Conservation (phyloP, 257 asterid species). For the Solanum pimpinellifolium region DNA sequence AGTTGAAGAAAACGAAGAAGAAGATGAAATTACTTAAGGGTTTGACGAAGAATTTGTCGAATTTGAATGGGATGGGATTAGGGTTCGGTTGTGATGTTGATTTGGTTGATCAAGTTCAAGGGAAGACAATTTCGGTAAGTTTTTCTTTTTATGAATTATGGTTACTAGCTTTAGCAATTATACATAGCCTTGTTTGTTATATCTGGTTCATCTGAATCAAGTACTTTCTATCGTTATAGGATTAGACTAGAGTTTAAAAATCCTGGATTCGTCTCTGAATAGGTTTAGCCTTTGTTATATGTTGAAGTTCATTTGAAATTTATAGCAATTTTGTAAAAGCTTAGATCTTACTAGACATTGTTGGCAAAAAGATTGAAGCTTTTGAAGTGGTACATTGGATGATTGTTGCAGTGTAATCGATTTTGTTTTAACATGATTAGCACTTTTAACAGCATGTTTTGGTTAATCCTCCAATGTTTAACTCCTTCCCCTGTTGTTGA, state of each 20-base stretch:
- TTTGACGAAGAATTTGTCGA: slow-evolving; percentile 35
- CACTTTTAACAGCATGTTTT: background rate
- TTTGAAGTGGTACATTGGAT: background rate
- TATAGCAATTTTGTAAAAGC: background rate
- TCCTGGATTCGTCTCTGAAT: background rate
- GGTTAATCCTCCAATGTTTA: background rate
- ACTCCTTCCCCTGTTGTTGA: background rate
- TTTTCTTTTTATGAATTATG: background rate
- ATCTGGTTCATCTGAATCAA: background rate
- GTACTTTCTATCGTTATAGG: background rate
- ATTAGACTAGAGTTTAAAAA: background rate
- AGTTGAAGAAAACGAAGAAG: slow-evolving; percentile 35
- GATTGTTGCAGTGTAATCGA: background rate
- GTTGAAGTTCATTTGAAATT: background rate
- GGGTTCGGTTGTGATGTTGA: slow-evolving; percentile 21
- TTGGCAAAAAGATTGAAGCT: background rate
- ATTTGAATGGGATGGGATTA: slow-evolving; percentile 36
- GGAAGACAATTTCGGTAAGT: slow-evolving; percentile 49
- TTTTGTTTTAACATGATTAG: background rate
- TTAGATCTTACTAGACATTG: background rate
- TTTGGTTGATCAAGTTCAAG: slow-evolving; percentile 36
- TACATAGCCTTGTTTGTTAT: background rate
- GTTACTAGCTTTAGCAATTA: background rate
- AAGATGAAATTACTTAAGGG: slow-evolving; percentile 57
- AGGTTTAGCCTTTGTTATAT: background rate